Evolutionary conservation across 352 stramenopile species (phyloP), one percentile per base, ranked within the genome.

Genomic region (Globisporangium echinulatum): DNA sequence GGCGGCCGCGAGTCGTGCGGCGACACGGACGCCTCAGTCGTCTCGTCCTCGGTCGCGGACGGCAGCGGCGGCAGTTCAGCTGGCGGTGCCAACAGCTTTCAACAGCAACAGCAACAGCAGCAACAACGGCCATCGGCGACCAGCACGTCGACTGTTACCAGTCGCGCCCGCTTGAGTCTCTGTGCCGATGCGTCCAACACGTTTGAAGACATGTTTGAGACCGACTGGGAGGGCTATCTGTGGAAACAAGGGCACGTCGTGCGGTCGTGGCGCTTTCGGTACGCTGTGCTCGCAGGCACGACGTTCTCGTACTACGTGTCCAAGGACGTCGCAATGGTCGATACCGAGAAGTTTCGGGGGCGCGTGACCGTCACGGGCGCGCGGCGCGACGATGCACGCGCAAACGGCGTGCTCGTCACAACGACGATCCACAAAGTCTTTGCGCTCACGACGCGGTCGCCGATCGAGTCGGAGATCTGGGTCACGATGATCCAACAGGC

Each of bases 171-270:
- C 0, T 59, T 88, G 7, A 91, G 82, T 54, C 78, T 90, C 3
- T 92, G 78, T 9, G 77, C 78, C 1, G 82, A 92, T 58, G 69
- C 86, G n/a, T 82, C 63, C 48, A 72, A 80, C 61, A 71, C 80
- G 14, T 91, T 89, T 39, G 84, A 94, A 43, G 84, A 94, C 56
- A 76, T 90, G 60, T 91, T 91, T 47, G 85, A 94, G 64, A 94
- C 85, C 46, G 84, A 94, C 64, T 94, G 85, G 85, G 85, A 94
- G 62, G 85, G 85, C 5, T 94, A 94, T 61, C 77, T 92, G 50
- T 92, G 83, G 83, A 94, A 94, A 56, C 85, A 94, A 62, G 83
- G 85, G 25, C 82, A 94, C 54, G 85, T 94, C 56, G 82, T 94
- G 54, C 82, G 83, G 62, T 90, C 83, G 50, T 94, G 85, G 85